Base-by-base conservation (phyloP, 495 filamentous ascomycete genomes). In the Aspergillus egyptiacus region DNA sequence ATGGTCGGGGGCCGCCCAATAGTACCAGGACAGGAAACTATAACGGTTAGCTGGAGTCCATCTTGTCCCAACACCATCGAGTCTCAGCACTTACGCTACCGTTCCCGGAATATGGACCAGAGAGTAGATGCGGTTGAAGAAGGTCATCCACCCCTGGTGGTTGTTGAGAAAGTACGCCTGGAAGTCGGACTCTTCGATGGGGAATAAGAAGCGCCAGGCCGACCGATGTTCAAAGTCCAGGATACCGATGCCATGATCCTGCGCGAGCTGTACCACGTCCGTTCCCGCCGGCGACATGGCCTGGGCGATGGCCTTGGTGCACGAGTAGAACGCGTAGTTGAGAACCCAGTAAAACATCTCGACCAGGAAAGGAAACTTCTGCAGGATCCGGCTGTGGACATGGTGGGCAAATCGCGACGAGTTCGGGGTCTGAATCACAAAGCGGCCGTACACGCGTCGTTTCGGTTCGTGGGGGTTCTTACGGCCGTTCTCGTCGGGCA, bases 291-390 rank as follows among this genome's bases (percentile, higher is more conserved):
- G 62, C 25, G 54, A 54, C 13, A 67, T 37, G 30, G 42, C 51
- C 49, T 80, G 72, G 13, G 83, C 73, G n/a, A 78, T 65, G 39
- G 82, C 67, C 44, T 81, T 79, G 25, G 84, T 81, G 35, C 72
- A 56, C 37, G 70, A 69, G 62, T 85, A 83, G 64, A 86, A 79
- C 54, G 76, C 75, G 59, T 83, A 85, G 38, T 82, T 85, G 70
- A 55, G 76, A 63, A 38, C 83, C 87, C 48, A 96, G 75, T 54
- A 96, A 66, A 63, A 85, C 80, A 68, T 88, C 78, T 65, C 85
- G 65, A 62, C 81, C 76, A 59, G 69, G 67, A 58, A 89, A 44
- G 70, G 70, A 40, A 70, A 66, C 39, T 70, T 71, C 51, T 69
- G 65, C 28, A 73, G 47, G 30, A 76, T 61, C n/a, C 75, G 69